These are phyloP conservation scores for Chloranthus sessilifolius DNA, from an alignment of 164 flowering plant genomes.

Conservation along the genomic window DNA sequence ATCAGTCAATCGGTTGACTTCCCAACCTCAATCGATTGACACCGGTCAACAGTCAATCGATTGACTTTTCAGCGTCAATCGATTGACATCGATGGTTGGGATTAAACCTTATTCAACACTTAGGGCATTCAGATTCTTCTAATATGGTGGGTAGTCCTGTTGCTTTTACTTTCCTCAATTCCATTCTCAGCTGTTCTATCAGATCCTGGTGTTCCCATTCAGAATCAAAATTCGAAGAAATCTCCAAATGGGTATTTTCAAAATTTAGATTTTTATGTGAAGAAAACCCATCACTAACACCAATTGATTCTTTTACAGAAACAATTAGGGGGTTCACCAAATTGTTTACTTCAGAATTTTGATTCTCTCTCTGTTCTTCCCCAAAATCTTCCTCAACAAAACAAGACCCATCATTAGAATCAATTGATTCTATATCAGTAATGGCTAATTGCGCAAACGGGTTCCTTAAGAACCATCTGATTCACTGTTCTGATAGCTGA, in stretches of 20 bases:
- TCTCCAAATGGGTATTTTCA: constrained; percentile 19
- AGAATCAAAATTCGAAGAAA: constrained; percentile 17
- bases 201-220: constrained; percentile 96
- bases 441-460: too few relatives aligned
- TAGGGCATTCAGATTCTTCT: constrained; percentile 80
- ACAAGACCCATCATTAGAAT: neutral
- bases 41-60: too few relatives aligned
- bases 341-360: neutral
- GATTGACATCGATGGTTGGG: too few relatives aligned
- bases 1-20: too few relatives aligned
- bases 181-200: constrained; percentile 81
- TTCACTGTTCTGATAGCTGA: constrained; percentile 3
- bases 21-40: too few relatives aligned
- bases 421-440: neutral
- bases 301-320: neutral
- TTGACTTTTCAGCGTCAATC: too few relatives aligned
- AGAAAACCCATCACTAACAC: too few relatives aligned
- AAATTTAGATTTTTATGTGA: too few relatives aligned
- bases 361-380: constrained; percentile 2
- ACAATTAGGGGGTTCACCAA: too few relatives aligned
- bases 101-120: too few relatives aligned
- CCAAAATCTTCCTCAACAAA: neutral
- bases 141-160: constrained; percentile 87
- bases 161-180: constrained; percentile 72
- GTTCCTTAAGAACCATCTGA: too few relatives aligned